These are phyloP conservation scores for Fraxinus albicans DNA, from an alignment of 305 asterid species.

Conservation along the genomic window DNA sequence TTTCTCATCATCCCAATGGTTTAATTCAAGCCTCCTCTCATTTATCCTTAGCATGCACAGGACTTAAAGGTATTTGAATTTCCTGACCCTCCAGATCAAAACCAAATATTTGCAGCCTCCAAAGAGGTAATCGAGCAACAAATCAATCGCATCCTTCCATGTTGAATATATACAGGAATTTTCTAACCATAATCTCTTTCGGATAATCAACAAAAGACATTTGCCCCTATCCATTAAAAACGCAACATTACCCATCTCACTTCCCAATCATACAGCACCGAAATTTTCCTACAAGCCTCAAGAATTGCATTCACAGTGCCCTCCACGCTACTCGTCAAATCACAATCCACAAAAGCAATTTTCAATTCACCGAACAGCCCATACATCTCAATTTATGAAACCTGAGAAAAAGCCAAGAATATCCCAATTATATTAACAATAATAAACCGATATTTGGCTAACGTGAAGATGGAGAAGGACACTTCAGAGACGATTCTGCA, in stretches of 20 bases:
- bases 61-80: neutral
- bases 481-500: neutral
- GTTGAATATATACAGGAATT: neutral
- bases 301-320: neutral
- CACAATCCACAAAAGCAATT: neutral
- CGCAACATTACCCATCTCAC: neutral
- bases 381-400: neutral
- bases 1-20: neutral
- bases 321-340: neutral
- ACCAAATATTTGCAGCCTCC: neutral
- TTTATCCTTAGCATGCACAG: neutral
- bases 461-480: neutral
- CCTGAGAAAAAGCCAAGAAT: neutral
- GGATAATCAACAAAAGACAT: neutral
- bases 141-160: neutral
- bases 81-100: neutral
- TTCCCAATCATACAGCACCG: neutral
- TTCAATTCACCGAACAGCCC: neutral
- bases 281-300: neutral
- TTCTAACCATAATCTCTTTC: neutral
- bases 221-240: neutral
- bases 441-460: neutral
- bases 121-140: neutral
- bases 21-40: neutral
- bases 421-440: neutral